phyloP scores from a whole-genome alignment of 2,329 filamentous ascomycete species.

The Xylariaceae sp. region DNA sequence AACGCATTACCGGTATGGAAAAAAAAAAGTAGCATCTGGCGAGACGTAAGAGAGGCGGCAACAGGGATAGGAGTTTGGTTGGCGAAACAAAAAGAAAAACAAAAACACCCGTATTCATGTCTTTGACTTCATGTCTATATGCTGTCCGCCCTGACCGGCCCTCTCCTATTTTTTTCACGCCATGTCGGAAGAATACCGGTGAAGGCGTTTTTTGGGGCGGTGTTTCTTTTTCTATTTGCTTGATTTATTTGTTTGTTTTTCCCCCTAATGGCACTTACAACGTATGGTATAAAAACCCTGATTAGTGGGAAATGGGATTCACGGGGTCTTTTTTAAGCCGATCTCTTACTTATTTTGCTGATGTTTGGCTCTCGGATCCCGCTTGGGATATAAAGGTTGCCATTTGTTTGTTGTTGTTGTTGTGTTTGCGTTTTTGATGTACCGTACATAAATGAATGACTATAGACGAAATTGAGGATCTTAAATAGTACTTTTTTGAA shows the following conservation, averaged over 20 bases:
- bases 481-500: no score
- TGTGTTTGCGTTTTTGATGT: no score
- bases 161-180: slow-evolving; percentile 7
- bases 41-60: slow-evolving; percentile 14
- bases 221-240: background rate
- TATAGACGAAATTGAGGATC: background rate
- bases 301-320: background rate
- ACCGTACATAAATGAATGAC: background rate
- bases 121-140: slow-evolving; percentile 23
- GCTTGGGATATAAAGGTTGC: no score
- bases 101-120: slow-evolving; percentile 16
- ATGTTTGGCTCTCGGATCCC: no score
- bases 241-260: background rate
- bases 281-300: background rate
- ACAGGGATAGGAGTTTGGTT: slow-evolving; percentile 24
- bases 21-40: slow-evolving; percentile 19
- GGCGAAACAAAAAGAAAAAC: slow-evolving; percentile 22
- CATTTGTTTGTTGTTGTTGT: no score
- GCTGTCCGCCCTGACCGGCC: slow-evolving; percentile 6
- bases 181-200: slow-evolving; percentile 5
- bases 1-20: slow-evolving; percentile 19
- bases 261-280: slow-evolving; percentile 1
- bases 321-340: no score
- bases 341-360: no score
- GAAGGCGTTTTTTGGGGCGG: slow-evolving; percentile 13